A percentile compares a stretch with the other conserved stretches of the same genome.
These are phyloP conservation scores for Pisolithus thermaeus DNA, from an alignment of 1,284 basidiomycete genomes.

Conservation along the genomic window DNA sequence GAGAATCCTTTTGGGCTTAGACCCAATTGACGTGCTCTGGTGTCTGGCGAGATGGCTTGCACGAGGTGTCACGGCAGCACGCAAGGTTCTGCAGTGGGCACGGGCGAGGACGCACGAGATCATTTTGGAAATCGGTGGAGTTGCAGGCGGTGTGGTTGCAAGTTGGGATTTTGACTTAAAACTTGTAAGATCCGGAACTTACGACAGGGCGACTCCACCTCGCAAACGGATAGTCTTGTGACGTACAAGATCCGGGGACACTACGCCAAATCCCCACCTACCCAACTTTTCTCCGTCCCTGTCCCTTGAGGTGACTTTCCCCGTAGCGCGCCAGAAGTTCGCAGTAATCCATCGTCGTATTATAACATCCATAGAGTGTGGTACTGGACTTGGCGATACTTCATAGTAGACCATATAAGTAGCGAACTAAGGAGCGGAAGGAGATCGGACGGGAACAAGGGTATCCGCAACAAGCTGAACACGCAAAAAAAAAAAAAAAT, in stretches of 20 bases:
- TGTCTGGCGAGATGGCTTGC: constrained; percentile 11
- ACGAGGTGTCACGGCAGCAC: constrained; percentile 10
- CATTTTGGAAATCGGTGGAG: background rate
- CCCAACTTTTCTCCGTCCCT: too few relatives aligned
- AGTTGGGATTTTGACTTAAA: too few relatives aligned
- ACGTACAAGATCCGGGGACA: too few relatives aligned
- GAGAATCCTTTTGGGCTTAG: constrained; percentile 33
- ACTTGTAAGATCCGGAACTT: too few relatives aligned
- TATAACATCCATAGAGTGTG: constrained; percentile 22
- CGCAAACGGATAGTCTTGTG: too few relatives aligned
- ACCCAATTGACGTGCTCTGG: constrained; percentile 19
- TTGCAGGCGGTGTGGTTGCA: too few relatives aligned
- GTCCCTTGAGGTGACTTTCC: background rate
- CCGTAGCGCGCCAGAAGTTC: background rate
- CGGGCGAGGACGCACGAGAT: background rate
- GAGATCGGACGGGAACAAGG: constrained; percentile 14
- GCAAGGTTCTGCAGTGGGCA: background rate
- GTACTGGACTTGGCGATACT: constrained; percentile 19
- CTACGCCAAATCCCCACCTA: too few relatives aligned
- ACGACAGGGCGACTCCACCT: too few relatives aligned
- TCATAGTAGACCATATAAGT: constrained; percentile 33
- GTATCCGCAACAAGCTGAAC: constrained; percentile 28
- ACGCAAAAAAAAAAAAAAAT: constrained; percentile 11
- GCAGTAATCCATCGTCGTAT: constrained; percentile 13
- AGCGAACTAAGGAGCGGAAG: constrained; percentile 18